Percentiles rank a stretch among this genome's conserved stretches.
Evolutionary conservation across 176 grass and related monocot species (phyloP).

Genomic region (Puya raimondii): DNA sequence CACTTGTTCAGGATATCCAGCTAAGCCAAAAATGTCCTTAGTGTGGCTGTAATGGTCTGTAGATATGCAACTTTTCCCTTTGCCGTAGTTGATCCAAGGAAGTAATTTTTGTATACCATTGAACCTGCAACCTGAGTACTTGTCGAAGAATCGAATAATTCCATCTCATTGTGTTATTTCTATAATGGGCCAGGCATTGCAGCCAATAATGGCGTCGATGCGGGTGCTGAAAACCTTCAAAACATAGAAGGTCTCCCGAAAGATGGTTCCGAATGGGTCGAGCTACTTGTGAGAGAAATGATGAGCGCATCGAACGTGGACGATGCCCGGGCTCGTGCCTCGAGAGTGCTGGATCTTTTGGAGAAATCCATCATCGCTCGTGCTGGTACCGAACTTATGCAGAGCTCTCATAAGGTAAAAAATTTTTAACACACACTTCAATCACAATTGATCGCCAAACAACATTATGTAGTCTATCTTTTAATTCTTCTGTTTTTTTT

Average conservation of each 20-base stretch:
- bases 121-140: too few relatives aligned
- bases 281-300: conserved; percentile 34
- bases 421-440: background rate
- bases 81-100: background rate
- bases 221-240: background rate
- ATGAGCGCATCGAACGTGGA: conserved; percentile 15
- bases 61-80: background rate
- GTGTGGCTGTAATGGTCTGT: background rate
- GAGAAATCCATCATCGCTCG: conserved; percentile 23
- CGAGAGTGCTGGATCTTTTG: conserved; percentile 25
- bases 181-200: background rate
- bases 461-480: background rate
- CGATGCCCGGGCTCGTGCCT: conserved; percentile 21
- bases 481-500: conserved; percentile 16
- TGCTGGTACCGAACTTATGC: background rate
- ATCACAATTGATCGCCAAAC: background rate
- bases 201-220: conserved; percentile 5
- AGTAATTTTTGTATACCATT: too few relatives aligned
- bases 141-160: background rate
- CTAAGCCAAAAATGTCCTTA: too few relatives aligned
- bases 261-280: conserved; percentile 37
- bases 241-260: conserved; percentile 3
- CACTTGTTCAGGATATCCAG: too few relatives aligned
- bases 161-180: background rate
- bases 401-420: conserved; percentile 15